A percentile compares a stretch with the other conserved stretches of the same genome.
Conservation (phyloP, 2,329 filamentous ascomycete species). For the Monascus ruber region DNA sequence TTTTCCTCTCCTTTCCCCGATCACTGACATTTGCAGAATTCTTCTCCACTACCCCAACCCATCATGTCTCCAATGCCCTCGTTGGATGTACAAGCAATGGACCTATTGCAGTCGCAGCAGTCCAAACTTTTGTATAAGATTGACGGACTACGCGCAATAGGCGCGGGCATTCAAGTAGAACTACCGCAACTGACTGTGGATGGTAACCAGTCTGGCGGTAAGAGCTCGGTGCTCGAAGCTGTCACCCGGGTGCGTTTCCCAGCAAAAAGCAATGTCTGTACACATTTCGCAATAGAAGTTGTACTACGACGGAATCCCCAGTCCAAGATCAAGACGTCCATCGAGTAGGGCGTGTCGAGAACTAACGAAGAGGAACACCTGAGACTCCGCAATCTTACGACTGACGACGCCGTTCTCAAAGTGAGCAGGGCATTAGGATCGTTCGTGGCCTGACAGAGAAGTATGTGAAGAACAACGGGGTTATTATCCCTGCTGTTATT, state of each 20-base stretch:
- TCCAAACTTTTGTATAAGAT: constrained; percentile 7
- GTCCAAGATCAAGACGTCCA: constrained; percentile 1
- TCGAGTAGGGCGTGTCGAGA: constrained; percentile 1
- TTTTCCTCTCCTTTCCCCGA: not conserved
- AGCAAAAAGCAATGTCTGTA: constrained; percentile 3
- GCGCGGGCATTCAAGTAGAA: not conserved
- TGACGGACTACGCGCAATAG: constrained; percentile 3
- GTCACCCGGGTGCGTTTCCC: constrained; percentile 5
- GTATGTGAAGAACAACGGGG: constrained; percentile 49
- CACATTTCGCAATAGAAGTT: constrained; percentile 4
- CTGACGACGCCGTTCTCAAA: constrained; percentile 14
- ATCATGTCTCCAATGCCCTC: not conserved
- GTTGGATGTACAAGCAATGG: not conserved
- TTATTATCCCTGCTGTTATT: constrained; percentile 48
- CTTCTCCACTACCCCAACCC: too few species aligned
- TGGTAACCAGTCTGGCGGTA: constrained; percentile 5
- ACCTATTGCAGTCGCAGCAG: not conserved
- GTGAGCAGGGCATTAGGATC: constrained; percentile 39
- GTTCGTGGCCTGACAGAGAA: constrained; percentile 38
- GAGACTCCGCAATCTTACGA: constrained; percentile 2
- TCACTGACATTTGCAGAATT: not conserved
- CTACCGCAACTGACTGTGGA: constrained; percentile 3
- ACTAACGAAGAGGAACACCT: not conserved
- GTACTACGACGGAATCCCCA: constrained; percentile 1
- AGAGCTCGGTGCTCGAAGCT: constrained; percentile 6